Percentiles rank a stretch among this genome's conserved stretches.
These are phyloP conservation scores for Cunninghamia lanceolata DNA, from an alignment of 75 land plant species.

Conservation along the genomic window DNA sequence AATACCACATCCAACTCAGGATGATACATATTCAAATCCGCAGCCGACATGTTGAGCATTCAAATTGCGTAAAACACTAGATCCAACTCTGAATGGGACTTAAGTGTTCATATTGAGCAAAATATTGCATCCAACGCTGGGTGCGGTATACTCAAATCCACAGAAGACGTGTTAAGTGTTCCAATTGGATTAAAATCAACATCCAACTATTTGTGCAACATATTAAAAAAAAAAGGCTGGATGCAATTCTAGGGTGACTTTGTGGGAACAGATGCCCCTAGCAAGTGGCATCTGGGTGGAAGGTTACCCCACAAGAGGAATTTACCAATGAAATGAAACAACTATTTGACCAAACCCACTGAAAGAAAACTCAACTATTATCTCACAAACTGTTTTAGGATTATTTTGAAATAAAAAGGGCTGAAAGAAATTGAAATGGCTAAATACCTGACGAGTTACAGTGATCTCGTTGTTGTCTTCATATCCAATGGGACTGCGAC, in stretches of 20 bases:
- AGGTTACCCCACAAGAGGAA: neutral
- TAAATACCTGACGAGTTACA: constrained; percentile 83
- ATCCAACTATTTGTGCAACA: no score
- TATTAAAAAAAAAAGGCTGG: no score
- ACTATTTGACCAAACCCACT: neutral
- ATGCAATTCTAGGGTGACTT: neutral
- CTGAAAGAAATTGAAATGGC: constrained; percentile 2
- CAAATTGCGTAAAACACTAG: neutral
- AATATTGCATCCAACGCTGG: no score
- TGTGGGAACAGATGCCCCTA: neutral
- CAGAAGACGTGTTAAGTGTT: no score
- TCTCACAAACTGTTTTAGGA: neutral
- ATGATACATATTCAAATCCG: no score
- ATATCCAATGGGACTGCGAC: constrained; percentile 92
- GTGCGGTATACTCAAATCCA: no score
- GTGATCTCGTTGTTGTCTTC: constrained; percentile 88
- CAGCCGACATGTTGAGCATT: neutral
- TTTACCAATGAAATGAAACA: neutral
- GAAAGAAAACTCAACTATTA: neutral
- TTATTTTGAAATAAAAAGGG: neutral
- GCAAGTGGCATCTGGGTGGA: neutral
- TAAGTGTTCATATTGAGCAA: no score
- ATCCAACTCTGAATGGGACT: neutral
- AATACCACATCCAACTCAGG: no score
- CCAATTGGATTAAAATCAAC: no score